Evolutionary conservation across 2,329 filamentous ascomycete species (phyloP).

Genomic region (Arthrocladium fulminans): DNA sequence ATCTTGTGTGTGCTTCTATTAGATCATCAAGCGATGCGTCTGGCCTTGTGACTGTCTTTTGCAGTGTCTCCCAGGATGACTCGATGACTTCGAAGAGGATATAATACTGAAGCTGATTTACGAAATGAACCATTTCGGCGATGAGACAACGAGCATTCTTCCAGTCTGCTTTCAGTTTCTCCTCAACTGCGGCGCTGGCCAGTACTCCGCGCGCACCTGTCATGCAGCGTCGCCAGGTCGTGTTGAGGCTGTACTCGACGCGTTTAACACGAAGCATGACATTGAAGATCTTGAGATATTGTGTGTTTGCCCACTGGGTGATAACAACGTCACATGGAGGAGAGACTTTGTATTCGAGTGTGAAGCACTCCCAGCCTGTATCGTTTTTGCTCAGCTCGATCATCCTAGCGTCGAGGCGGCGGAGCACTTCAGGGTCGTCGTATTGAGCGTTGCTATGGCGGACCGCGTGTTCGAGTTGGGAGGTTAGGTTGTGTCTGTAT

Average conservation of each 20-base stretch:
- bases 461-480: constrained; percentile 96
- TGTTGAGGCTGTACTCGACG: constrained; percentile 85
- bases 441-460: constrained; percentile 95
- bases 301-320: constrained; percentile 86
- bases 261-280: constrained; percentile 97
- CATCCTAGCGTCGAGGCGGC: constrained; percentile 93
- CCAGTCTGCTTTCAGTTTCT: constrained; percentile 70
- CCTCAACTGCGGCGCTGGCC: constrained; percentile 55
- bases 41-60: constrained; percentile 71
- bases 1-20: constrained; percentile 81
- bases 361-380: constrained; percentile 99
- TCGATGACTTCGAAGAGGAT: constrained; percentile 98
- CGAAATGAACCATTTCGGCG: constrained; percentile 97
- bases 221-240: constrained; percentile 91
- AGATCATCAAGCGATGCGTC: constrained; percentile 90
- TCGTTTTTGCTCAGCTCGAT: constrained; percentile 91
- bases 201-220: constrained; percentile 89
- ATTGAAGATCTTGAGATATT: constrained; percentile 98
- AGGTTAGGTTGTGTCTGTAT: constrained; percentile 91
- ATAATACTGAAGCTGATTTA: constrained; percentile 95
- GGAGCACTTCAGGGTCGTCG: constrained; percentile 82
- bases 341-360: constrained; percentile 95
- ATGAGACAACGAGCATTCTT: constrained; percentile 79
- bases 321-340: constrained; percentile 94
- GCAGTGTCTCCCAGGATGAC: constrained; percentile 84